Evolutionary conservation across 768 basidiomycete genomes (phyloP).

Genomic region (Agaricus blazei): DNA sequence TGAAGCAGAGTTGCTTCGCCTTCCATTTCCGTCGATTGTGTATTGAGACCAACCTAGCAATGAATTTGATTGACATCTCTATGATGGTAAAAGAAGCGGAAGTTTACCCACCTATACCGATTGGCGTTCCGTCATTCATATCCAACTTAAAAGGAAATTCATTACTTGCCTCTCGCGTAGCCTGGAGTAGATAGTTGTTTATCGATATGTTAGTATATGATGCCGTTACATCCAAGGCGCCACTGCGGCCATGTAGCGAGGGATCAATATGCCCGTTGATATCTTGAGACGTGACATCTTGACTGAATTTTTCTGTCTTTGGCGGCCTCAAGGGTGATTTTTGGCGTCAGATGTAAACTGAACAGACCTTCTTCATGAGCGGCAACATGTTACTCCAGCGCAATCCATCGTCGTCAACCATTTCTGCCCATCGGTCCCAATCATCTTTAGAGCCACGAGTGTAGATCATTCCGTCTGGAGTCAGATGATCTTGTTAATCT

Average conservation of each 20-base stretch:
- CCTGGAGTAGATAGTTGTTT: slow-evolving; percentile 4
- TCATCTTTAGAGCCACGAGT: slow-evolving; percentile 29
- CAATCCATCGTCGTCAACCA: slow-evolving; percentile 26
- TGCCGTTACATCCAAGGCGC: background rate
- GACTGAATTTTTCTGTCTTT: background rate
- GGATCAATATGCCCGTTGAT: slow-evolving; percentile 10
- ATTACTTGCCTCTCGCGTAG: background rate
- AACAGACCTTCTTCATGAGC: slow-evolving; percentile 19
- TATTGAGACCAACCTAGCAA: slow-evolving; percentile 7
- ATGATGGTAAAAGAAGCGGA: no score
- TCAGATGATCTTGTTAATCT: background rate
- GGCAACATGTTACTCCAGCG: slow-evolving; percentile 25
- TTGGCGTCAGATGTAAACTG: background rate
- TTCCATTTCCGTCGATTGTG: slow-evolving; percentile 8
- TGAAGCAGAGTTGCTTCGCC: slow-evolving; percentile 11
- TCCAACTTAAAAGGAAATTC: slow-evolving; percentile 13
- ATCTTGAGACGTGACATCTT: background rate
- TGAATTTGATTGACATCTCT: no score
- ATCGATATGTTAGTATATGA: background rate
- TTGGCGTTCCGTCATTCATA: slow-evolving; percentile 9
- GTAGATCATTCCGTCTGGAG: slow-evolving; percentile 23
- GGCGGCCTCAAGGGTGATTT: background rate
- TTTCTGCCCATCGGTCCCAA: slow-evolving; percentile 24
- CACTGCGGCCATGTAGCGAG: slow-evolving; percentile 4
- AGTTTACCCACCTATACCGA: slow-evolving; percentile 7